Base-by-base conservation (phyloP, 2,329 filamentous ascomycete genomes). In the Magnaporthiopsis rhizophila region DNA sequence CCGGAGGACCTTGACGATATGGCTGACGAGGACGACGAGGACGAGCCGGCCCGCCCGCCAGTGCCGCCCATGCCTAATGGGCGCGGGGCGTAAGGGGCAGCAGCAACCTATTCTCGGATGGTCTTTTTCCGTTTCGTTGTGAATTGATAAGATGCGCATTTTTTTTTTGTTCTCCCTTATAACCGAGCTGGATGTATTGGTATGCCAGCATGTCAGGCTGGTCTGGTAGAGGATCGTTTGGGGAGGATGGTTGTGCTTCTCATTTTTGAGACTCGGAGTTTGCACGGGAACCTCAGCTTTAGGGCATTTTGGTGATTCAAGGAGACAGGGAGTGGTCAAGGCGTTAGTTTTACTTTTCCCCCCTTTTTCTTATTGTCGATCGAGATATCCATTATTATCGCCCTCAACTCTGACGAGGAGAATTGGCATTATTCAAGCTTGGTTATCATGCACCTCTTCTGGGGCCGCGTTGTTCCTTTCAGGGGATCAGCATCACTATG, bases 1-100 rank as follows among this genome's bases (percentile, higher is more conserved):
- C 86, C 89, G 3, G 88, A 90, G 72, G 80, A 85, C 3, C 71
- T 89, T 60, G 85, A 86, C 61, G 86, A 85, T n/a, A 74, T 82
- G 68, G 82, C 79, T 58, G 83, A 84, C 2, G 85, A 76, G 0
- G 74, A 75, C 2, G 74, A 74, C 2, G 69, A 71, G 2, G 74
- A 76, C 5, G 73, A 72, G 59, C 24, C 59, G 12, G 70, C 67
- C 11, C 71, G 75, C 64, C 77, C 78, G 24, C 72, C 77, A 58
- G 71, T 80, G 60, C 82, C 82, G n/a, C 71, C 75, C 58, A 67
- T 84, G 62, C 80, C 81, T 36, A 76, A 76, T 65, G 73, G 73
- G 50, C 64, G 62, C 24, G 64, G 62, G n/a, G 60, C 65, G 28
- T 68, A 62, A 63, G 45, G 21, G 12, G 45, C 21, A 30, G 28